Percentiles rank a stretch among this genome's conserved stretches.
Evolutionary conservation across 2,329 filamentous ascomycete species (phyloP).

Genomic region (Trichoderma oligosporum): DNA sequence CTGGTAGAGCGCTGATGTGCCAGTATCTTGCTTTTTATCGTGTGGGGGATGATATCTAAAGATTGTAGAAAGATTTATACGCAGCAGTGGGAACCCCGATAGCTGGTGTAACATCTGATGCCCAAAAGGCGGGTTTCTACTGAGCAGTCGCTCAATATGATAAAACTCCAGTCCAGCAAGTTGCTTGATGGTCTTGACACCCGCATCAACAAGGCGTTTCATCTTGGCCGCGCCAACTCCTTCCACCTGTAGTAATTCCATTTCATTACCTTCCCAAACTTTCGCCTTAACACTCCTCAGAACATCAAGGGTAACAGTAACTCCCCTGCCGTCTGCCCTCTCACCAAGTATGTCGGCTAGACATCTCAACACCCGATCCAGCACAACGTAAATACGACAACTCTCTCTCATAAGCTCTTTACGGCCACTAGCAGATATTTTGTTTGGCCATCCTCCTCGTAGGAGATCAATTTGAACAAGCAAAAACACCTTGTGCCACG

Average conservation of each 20-base stretch:
- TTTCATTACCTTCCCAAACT: constrained; percentile 75
- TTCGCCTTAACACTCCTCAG: constrained; percentile 70
- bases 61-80: constrained; percentile 38
- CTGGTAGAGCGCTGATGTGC: neutral
- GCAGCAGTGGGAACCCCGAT: constrained; percentile 63
- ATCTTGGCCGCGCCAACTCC: constrained; percentile 72
- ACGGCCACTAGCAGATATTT: constrained; percentile 35
- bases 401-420: constrained; percentile 34
- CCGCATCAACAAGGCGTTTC: constrained; percentile 67
- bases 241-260: constrained; percentile 79
- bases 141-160: constrained; percentile 71
- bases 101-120: constrained; percentile 62
- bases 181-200: constrained; percentile 67
- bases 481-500: constrained; percentile 71
- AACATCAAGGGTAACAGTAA: constrained; percentile 69
- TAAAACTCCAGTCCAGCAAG: constrained; percentile 64
- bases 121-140: constrained; percentile 80
- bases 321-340: constrained; percentile 59
- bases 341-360: constrained; percentile 38
- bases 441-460: constrained; percentile 56
- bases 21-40: neutral
- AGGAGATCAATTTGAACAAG: constrained; percentile 70
- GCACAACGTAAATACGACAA: constrained; percentile 30
- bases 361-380: constrained; percentile 37
- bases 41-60: constrained; percentile 14